Conservation (phyloP, 345 rosid genomes). For the Ceriops tagal region DNA sequence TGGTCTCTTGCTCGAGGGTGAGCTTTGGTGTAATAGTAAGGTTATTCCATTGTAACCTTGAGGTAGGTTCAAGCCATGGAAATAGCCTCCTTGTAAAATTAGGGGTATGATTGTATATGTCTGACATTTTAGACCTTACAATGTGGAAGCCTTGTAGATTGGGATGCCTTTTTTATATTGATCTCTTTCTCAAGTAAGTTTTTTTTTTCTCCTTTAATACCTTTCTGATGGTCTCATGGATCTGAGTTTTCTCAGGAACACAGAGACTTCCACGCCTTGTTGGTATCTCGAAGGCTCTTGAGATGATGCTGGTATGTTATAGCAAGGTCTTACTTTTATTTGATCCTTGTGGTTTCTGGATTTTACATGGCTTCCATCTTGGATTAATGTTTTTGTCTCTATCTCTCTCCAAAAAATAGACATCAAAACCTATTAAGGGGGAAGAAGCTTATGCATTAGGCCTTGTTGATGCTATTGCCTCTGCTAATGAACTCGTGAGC, state of each 20-base stretch:
- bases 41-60: no score
- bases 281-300: constrained; percentile 87
- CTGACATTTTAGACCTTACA: no score
- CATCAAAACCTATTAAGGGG: constrained; percentile 72
- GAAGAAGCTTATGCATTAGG: constrained; percentile 73
- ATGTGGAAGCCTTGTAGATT: no score
- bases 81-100: no score
- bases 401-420: constrained; percentile 34
- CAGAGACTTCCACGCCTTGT: constrained; percentile 99
- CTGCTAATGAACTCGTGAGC: constrained; percentile 53
- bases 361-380: neutral
- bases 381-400: neutral
- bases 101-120: no score
- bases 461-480: constrained; percentile 74
- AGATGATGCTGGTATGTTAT: constrained; percentile 86
- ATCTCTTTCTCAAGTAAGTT: neutral
- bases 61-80: no score
- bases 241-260: constrained; percentile 63
- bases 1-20: no score
- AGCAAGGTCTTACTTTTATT: constrained; percentile 14
- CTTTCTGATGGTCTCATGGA: constrained; percentile 12
- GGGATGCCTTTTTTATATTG: no score
- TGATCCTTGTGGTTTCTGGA: constrained; percentile 14
- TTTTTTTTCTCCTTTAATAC: neutral
- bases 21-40: no score